These are phyloP conservation scores for Lodderomyces elongisporus DNA, from an alignment of 1,139 yeast genomes.

Conservation along the genomic window DNA sequence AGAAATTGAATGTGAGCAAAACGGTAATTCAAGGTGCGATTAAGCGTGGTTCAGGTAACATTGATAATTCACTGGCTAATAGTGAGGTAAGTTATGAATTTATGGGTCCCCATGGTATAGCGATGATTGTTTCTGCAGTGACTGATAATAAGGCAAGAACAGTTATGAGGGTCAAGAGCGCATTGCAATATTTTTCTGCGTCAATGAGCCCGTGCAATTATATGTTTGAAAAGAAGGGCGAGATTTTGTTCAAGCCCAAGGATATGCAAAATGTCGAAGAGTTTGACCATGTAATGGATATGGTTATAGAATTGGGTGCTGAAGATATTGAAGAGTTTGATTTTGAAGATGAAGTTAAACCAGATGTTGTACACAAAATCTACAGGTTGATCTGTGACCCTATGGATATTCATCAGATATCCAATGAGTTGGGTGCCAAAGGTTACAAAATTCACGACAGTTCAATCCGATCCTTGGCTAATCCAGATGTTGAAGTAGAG, in stretches of 20 bases:
- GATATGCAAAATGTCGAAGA: slow-evolving; percentile 32
- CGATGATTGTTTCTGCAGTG: slow-evolving; percentile 74
- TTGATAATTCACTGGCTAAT: slow-evolving; percentile 29
- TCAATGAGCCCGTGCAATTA: slow-evolving; percentile 72
- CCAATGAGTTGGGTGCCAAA: slow-evolving; percentile 48
- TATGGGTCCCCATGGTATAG: slow-evolving; percentile 88
- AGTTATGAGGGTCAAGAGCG: slow-evolving; percentile 67
- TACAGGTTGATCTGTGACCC: slow-evolving; percentile 54
- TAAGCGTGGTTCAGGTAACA: slow-evolving; percentile 71
- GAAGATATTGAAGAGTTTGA: slow-evolving; percentile 67
- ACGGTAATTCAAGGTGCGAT: slow-evolving; percentile 82
- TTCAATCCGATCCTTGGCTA: slow-evolving; percentile 64
- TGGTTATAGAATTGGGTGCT: slow-evolving; percentile 74
- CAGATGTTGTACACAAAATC: slow-evolving; percentile 29
- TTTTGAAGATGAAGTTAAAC: slow-evolving; percentile 30
- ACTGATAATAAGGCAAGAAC: slow-evolving; percentile 89
- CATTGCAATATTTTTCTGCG: slow-evolving; percentile 68
- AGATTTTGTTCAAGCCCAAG: slow-evolving; percentile 44
- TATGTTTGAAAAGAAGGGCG: slow-evolving; percentile 75
- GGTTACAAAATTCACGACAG: slow-evolving; percentile 65
- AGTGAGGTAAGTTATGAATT: slow-evolving; percentile 71
- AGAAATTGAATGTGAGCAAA: slow-evolving; percentile 72
- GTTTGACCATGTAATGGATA: slow-evolving; percentile 66
- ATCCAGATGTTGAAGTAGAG: slow-evolving; percentile 53
- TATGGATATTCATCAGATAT: slow-evolving; percentile 54